A percentile compares a stretch with the other conserved stretches of the same genome.
phyloP scores from a whole-genome alignment of 495 filamentous ascomycete genomes.

The Copromyces sp. region DNA sequence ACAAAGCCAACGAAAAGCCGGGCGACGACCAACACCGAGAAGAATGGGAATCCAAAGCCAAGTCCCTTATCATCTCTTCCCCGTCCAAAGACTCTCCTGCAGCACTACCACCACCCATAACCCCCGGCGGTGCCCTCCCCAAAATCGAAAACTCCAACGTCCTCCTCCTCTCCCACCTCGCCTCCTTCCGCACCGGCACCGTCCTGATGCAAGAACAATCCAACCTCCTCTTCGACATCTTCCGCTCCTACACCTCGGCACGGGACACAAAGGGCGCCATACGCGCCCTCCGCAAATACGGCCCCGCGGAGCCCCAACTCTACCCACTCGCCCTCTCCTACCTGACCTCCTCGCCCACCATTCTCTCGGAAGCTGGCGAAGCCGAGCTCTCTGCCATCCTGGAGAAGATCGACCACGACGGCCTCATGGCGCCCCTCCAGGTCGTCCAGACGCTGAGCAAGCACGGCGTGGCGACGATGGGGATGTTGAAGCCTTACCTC shows the following conservation, averaged over 20 bases:
- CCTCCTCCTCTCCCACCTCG: constrained; percentile 82
- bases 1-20: constrained; percentile 68
- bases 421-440: constrained; percentile 90
- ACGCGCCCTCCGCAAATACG: constrained; percentile 81
- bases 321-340: constrained; percentile 91
- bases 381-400: constrained; percentile 73
- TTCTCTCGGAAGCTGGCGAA: constrained; percentile 77
- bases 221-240: constrained; percentile 87
- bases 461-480: constrained; percentile 76
- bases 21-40: constrained; percentile 50
- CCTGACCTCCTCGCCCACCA: constrained; percentile 72
- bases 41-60: constrained; percentile 85
- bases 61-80: constrained; percentile 65
- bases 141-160: constrained; percentile 87
- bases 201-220: constrained; percentile 89
- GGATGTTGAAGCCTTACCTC: constrained; percentile 90
- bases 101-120: neutral
- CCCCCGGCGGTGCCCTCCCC: neutral
- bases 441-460: constrained; percentile 78
- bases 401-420: constrained; percentile 76
- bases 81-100: constrained; percentile 2
- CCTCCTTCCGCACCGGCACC: constrained; percentile 81
- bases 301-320: constrained; percentile 80
- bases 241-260: constrained; percentile 89
- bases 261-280: constrained; percentile 88